phyloP scores from a whole-genome alignment of 176 grass and related monocot genomes.

The Raddia distichophylla region DNA sequence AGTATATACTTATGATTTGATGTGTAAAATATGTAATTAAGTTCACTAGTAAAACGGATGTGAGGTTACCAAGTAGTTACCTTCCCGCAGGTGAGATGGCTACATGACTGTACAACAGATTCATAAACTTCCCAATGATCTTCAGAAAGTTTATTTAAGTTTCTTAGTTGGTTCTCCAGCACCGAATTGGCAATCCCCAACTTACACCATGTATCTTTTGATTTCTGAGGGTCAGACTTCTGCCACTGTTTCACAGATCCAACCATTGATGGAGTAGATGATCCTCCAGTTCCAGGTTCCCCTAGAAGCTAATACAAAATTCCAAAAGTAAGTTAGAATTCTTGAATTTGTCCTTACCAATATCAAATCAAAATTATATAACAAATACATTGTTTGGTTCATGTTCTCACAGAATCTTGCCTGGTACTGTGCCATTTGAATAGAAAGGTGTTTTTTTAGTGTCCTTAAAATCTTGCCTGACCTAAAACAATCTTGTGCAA shows the following conservation, averaged over 20 bases:
- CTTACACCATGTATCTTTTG: conserved; percentile 73
- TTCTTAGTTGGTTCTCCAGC: conserved; percentile 73
- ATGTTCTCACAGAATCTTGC: not conserved
- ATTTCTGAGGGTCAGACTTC: conserved; percentile 79
- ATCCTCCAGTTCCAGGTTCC: conserved; percentile 91
- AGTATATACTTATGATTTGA: not conserved
- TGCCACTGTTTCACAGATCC: conserved; percentile 91
- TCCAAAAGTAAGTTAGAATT: conserved; percentile 28
- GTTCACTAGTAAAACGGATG: not conserved
- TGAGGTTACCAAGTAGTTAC: conserved; percentile 47
- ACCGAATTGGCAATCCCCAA: conserved; percentile 67
- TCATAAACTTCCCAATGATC: conserved; percentile 62
- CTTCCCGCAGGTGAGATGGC: conserved; percentile 48
- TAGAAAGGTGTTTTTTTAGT: not conserved
- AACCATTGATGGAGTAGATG: conserved; percentile 95
- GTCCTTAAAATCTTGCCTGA: not conserved
- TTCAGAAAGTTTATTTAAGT: conserved; percentile 66
- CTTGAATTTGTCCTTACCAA: not conserved
- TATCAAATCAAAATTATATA: conserved; percentile 18
- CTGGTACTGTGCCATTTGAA: not conserved
- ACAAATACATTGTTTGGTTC: not conserved
- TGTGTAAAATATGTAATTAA: conserved; percentile 15
- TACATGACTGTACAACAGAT: conserved; percentile 58
- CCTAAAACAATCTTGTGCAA: conserved; percentile 12
- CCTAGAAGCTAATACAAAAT: conserved; percentile 71